Evolutionary conservation across 345 rosid genomes (phyloP).

Genomic region (Populus ilicifolia): DNA sequence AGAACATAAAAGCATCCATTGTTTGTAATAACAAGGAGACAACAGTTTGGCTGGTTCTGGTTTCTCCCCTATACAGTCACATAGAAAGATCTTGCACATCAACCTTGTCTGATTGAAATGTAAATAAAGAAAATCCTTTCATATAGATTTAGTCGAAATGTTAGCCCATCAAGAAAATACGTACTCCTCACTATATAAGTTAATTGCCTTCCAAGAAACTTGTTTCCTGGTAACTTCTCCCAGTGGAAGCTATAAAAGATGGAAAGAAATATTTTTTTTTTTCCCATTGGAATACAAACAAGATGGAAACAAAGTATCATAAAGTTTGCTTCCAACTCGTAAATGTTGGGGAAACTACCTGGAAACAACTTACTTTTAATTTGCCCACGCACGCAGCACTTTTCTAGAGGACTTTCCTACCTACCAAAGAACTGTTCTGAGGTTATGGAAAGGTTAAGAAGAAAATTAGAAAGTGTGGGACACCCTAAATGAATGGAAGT

Average conservation of each 20-base stretch:
- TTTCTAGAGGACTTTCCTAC: neutral
- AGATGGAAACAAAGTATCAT: neutral
- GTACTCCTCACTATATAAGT: neutral
- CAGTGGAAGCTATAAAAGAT: neutral
- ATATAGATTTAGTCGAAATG: neutral
- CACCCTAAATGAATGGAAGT: neutral
- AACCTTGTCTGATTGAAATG: neutral
- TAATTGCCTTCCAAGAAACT: neutral
- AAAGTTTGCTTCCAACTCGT: no score
- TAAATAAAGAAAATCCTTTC: neutral
- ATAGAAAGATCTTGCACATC: neutral
- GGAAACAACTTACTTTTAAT: neutral
- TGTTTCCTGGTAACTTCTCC: neutral
- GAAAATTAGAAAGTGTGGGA: neutral
- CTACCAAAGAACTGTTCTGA: neutral
- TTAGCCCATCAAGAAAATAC: neutral
- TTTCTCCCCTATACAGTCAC: neutral
- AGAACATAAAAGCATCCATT: slow-evolving; percentile 21
- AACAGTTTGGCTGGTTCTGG: neutral
- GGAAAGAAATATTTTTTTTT: no score
- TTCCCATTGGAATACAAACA: neutral
- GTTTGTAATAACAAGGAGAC: neutral
- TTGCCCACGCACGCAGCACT: neutral
- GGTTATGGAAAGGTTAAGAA: neutral
- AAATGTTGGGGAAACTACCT: neutral